These are phyloP conservation scores for Omphalotus olearius DNA, from an alignment of 1,284 basidiomycete species.

Conservation along the genomic window DNA sequence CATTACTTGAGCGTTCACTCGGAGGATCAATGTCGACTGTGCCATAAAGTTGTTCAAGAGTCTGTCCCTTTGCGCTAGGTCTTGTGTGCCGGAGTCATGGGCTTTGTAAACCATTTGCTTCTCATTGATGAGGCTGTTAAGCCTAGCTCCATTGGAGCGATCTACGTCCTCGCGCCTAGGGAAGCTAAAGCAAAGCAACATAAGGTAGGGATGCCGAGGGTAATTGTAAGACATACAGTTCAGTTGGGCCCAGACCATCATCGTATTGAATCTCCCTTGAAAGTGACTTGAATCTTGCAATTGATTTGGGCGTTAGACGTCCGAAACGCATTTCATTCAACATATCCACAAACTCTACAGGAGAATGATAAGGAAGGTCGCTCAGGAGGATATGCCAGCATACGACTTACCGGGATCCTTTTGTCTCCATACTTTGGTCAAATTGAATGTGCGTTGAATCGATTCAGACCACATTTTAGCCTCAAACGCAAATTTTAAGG, in stretches of 20 bases:
- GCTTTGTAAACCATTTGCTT: conserved; percentile 41
- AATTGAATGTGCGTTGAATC: conserved; percentile 76
- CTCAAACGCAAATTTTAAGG: conserved; percentile 82
- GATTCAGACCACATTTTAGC: conserved; percentile 79
- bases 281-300: conserved; percentile 54
- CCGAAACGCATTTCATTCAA: conserved; percentile 91
- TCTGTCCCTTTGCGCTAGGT: conserved; percentile 53
- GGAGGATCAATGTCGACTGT: conserved; percentile 54
- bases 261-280: conserved; percentile 58
- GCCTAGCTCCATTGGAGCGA: conserved; percentile 69
- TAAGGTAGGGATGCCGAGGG: conserved; percentile 1
- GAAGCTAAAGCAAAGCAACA: conserved; percentile 46
- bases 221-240: conserved; percentile 48
- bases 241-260: conserved; percentile 80
- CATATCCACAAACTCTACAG: conserved; percentile 80
- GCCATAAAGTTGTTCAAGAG: conserved; percentile 77
- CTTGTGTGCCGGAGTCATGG: conserved; percentile 48
- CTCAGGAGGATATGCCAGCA: conserved; percentile 3
- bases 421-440: conserved; percentile 87
- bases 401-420: conserved; percentile 53
- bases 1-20: conserved; percentile 47
- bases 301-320: conserved; percentile 40
- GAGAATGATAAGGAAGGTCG: not conserved
- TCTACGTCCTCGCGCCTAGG: conserved; percentile 93
- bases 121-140: conserved; percentile 39